Evolutionary conservation across 179 eudicot genomes (phyloP).

Genomic region (Actinidia arguta): DNA sequence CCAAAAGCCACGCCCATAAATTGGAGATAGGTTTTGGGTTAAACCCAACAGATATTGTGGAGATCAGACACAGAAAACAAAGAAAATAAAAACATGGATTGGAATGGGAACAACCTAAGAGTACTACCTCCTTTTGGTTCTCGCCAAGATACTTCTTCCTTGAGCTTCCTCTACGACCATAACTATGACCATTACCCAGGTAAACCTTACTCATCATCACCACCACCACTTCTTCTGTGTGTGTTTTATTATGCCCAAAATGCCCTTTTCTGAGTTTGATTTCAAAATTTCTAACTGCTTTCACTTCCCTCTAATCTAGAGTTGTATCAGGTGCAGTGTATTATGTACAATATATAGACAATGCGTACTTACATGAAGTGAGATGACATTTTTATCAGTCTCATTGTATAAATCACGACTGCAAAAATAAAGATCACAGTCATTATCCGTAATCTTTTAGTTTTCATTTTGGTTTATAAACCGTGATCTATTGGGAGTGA

Average conservation of each 20-base stretch:
- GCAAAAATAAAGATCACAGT: no score
- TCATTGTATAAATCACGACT: no score
- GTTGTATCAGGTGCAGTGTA: neutral
- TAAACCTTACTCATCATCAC: neutral
- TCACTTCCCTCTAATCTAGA: neutral
- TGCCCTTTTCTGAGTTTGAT: neutral
- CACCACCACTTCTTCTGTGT: neutral
- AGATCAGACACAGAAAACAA: neutral
- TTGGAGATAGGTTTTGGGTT: neutral
- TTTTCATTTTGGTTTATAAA: no score
- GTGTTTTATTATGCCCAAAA: neutral
- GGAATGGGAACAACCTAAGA: slow-evolving; percentile 44
- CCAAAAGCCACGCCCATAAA: neutral
- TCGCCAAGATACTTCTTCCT: slow-evolving; percentile 53
- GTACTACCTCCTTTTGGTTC: slow-evolving; percentile 35
- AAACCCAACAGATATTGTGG: slow-evolving; percentile 1
- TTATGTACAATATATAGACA: no score
- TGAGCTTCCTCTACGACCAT: slow-evolving; percentile 60
- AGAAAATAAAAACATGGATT: slow-evolving; percentile 57
- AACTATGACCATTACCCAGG: slow-evolving; percentile 50
- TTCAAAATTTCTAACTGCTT: no score
- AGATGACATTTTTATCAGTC: no score
- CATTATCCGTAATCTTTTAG: no score
- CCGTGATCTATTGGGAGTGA: no score
- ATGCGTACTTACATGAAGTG: no score